Evolutionary conservation across 139 green algal genomes (phyloP).

Genomic region (Coelastrella sp.): DNA sequence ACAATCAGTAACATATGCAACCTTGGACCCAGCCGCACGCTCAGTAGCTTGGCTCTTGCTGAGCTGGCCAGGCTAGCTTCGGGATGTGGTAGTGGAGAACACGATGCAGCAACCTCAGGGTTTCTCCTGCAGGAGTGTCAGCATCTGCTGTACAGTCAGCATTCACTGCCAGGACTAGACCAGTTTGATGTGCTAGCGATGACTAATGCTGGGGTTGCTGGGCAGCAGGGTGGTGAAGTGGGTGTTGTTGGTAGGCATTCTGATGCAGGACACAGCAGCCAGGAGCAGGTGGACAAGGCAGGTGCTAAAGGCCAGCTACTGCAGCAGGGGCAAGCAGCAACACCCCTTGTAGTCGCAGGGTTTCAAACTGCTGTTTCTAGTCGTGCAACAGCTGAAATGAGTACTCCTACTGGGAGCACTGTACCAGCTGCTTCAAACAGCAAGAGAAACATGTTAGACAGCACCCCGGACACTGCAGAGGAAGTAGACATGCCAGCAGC

Average conservation of each 20-base stretch:
- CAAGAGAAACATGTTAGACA: background rate
- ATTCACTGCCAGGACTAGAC: conserved; percentile 7
- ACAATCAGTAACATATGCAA: background rate
- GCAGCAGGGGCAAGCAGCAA: background rate
- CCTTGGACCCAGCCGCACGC: background rate
- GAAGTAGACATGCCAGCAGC: background rate
- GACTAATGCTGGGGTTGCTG: background rate
- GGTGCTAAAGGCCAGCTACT: background rate
- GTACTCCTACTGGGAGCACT: background rate
- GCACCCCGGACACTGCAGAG: background rate
- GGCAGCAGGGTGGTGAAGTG: background rate
- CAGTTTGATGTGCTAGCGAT: conserved; percentile 26
- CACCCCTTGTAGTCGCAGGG: background rate
- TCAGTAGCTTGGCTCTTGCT: background rate
- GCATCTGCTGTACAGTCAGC: conserved; percentile 25
- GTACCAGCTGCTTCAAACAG: background rate
- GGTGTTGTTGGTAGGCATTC: too few species aligned
- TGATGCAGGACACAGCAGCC: background rate
- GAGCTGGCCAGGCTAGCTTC: background rate
- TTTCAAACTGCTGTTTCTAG: background rate
- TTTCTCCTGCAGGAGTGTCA: conserved; percentile 28
- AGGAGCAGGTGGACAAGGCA: background rate
- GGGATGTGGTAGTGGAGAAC: background rate
- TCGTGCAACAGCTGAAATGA: background rate
- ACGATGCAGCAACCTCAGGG: background rate